Conservation (phyloP, 805 yeast species). For the Maudiozyma saulgeensis region DNA sequence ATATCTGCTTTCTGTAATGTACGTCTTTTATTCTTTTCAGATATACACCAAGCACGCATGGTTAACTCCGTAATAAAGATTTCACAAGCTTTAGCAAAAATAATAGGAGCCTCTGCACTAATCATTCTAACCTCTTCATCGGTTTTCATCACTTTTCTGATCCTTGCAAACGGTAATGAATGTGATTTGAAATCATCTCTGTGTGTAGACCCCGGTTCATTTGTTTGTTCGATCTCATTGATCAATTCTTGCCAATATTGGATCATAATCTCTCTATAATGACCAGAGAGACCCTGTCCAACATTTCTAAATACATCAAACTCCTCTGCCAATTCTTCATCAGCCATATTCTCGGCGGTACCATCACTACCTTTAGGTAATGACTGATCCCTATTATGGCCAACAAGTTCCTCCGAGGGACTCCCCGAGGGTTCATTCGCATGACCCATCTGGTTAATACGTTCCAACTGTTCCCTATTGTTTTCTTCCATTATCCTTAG, state of each 20-base stretch:
- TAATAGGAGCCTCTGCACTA: conserved; percentile 94
- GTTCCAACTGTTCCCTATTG: neutral
- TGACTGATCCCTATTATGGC: neutral
- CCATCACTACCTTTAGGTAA: neutral
- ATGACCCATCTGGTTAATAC: neutral
- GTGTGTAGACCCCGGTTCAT: conserved; percentile 48
- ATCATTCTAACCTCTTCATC: conserved; percentile 97
- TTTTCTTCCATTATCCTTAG: neutral
- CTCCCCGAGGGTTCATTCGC: neutral
- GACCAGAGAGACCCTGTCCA: conserved; percentile 82
- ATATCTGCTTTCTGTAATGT: conserved; percentile 91
- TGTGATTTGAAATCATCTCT: conserved; percentile 90
- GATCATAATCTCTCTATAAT: conserved; percentile 80
- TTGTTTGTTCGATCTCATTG: conserved; percentile 48
- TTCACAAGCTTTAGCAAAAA: conserved; percentile 97
- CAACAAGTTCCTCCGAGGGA: neutral
- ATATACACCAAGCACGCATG: conserved; percentile 98
- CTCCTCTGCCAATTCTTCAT: conserved; percentile 25
- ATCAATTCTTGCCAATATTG: conserved; percentile 97
- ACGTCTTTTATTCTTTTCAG: conserved; percentile 90
- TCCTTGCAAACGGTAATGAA: conserved; percentile 89
- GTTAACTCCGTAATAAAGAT: conserved; percentile 93
- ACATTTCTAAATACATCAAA: conserved; percentile 71
- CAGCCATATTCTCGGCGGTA: neutral
- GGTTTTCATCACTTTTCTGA: conserved; percentile 95